Percentiles rank a stretch among this genome's conserved stretches.
Conservation (phyloP, 176 grass and related monocot species). For the Otatea glauca region DNA sequence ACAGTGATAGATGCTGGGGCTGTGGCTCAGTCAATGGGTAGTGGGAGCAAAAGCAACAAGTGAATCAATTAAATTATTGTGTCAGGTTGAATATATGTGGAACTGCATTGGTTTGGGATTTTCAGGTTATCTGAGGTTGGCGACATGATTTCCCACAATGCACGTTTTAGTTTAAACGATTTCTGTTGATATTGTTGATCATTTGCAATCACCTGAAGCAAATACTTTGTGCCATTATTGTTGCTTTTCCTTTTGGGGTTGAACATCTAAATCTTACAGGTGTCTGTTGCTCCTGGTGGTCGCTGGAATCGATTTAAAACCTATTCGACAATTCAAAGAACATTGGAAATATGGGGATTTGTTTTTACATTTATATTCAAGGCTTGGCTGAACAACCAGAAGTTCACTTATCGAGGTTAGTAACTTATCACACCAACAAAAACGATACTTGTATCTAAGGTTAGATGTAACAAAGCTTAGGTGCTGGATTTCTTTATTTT, state of each 20-base stretch:
- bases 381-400: conserved; percentile 88
- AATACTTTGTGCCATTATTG: conserved; percentile 12
- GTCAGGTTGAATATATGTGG: conserved; percentile 16
- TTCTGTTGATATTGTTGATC: conserved; percentile 32
- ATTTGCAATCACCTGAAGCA: conserved; percentile 12
- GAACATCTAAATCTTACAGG: conserved; percentile 64
- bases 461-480: background rate
- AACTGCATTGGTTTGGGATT: background rate
- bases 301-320: conserved; percentile 98
- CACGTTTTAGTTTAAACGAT: background rate
- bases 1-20: background rate
- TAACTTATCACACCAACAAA: conserved; percentile 17
- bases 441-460: background rate
- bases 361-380: conserved; percentile 88
- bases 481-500: conserved; percentile 21
- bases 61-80: background rate
- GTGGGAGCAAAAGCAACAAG: background rate
- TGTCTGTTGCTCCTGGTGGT: conserved; percentile 89
- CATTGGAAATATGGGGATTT: conserved; percentile 96
- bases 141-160: background rate
- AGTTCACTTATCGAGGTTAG: conserved; percentile 92
- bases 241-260: conserved; percentile 30
- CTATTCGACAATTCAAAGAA: conserved; percentile 98
- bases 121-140: background rate
- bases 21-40: background rate